Base-by-base conservation (phyloP, 805 yeast species). In the Danielozyma ontarioensis region DNA sequence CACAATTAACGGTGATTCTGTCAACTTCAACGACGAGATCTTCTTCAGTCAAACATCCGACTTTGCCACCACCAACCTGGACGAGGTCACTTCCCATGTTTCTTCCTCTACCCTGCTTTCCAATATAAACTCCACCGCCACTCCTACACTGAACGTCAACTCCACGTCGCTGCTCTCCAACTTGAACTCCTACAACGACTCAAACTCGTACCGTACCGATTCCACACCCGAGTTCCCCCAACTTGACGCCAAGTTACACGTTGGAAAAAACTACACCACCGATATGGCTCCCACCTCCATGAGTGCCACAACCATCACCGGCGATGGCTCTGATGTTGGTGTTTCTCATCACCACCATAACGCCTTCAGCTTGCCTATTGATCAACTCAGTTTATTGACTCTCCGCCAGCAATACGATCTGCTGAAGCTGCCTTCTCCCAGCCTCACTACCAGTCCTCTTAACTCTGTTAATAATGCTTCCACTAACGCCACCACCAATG, bases 11-110 rank as follows among this genome's bases (percentile, higher is more conserved):
- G 25, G 33, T 11, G 48, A 40, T 28, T 39, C 36, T 25, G 29
- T 44, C 17, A 46, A 44, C 34, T 32, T 44, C 17, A 44, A 44
- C 31, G 48, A 44, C 35, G 48, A 44, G 35, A 28, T 44, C 2
- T 44, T 44, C 33, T 42, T 44, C 35, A 37, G 32, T 34, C 25
- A 34, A 25, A 23, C 32, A 7, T n/a, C n/a, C n/a, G n/a, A n/a
- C n/a, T n/a, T n/a, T n/a, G n/a, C n/a, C n/a, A n/a, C n/a, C n/a
- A 6, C 6, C 8, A 19, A 19, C 22, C 22, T 10, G 8, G 22
- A 19, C 6, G 22, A 19, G 8, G 10, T 19, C 22, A 19, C 6
- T 10, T 6, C 8, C 22, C 6, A 19, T 10, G 22, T 13, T 8
- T 33, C 17, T 18, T 12, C 5, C 14, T 32, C 13, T 29, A 31